A percentile compares a stretch with the other conserved stretches of the same genome.
phyloP scores from a whole-genome alignment of 768 basidiomycete genomes.

The Boletus rufocinnamomeus region DNA sequence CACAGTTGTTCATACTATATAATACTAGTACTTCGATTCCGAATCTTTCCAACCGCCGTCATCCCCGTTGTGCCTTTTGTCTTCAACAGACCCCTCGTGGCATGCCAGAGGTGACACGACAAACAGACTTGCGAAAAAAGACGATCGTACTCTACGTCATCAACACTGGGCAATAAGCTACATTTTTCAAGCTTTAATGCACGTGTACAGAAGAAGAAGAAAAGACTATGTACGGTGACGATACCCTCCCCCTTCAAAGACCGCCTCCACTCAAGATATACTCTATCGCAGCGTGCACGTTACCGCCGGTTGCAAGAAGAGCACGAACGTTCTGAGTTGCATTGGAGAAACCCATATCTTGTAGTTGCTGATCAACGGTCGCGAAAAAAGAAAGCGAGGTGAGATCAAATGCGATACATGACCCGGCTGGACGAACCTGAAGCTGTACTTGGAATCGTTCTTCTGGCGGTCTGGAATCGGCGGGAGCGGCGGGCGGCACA shows the following conservation, averaged over 20 bases:
- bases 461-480: slow-evolving; percentile 78
- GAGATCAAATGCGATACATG: background rate
- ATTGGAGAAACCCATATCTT: slow-evolving; percentile 93
- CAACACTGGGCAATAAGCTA: background rate
- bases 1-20: no score
- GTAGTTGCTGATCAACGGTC: slow-evolving; percentile 67
- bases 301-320: slow-evolving; percentile 88
- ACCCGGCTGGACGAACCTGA: slow-evolving; percentile 47
- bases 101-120: background rate
- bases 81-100: no score
- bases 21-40: no score
- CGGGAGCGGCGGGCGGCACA: slow-evolving; percentile 40
- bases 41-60: no score
- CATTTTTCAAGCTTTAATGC: background rate
- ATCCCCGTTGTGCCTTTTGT: no score
- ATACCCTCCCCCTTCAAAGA: slow-evolving; percentile 3
- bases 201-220: background rate
- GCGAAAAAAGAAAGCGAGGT: background rate
- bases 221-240: background rate
- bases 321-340: slow-evolving; percentile 90
- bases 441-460: slow-evolving; percentile 90
- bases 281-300: slow-evolving; percentile 90
- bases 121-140: background rate
- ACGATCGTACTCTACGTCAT: background rate
- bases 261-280: slow-evolving; percentile 87